These are phyloP conservation scores for Lactarius sanguifluus DNA, from an alignment of 768 basidiomycete genomes.

Conservation along the genomic window DNA sequence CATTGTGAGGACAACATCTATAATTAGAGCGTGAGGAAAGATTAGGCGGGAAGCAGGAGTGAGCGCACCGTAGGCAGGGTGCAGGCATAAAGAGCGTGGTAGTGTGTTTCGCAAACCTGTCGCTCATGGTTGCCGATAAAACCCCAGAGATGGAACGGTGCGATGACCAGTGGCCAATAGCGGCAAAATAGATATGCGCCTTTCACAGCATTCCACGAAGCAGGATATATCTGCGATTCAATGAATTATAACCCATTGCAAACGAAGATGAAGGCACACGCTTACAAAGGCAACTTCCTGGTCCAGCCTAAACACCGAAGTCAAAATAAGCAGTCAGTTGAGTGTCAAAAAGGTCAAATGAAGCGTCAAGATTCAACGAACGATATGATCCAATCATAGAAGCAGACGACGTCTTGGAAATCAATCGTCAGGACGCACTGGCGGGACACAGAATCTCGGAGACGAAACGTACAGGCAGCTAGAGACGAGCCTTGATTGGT, in stretches of 20 bases:
- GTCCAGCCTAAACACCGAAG: slow-evolving; percentile 16
- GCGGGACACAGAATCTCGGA: neutral
- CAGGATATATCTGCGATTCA: slow-evolving; percentile 21
- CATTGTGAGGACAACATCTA: slow-evolving; percentile 22
- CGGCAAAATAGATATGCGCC: slow-evolving; percentile 27
- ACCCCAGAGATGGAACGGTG: slow-evolving; percentile 25
- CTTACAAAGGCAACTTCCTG: slow-evolving; percentile 20
- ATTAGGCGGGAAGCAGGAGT: neutral
- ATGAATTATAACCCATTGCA: neutral
- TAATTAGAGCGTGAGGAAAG: neutral
- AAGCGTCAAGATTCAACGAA: slow-evolving; percentile 15
- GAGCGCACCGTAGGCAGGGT: slow-evolving; percentile 21
- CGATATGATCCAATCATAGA: slow-evolving; percentile 30
- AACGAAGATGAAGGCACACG: neutral
- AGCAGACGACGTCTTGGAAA: slow-evolving; percentile 20
- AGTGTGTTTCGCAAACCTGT: slow-evolving; percentile 3
- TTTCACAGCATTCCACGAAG: slow-evolving; percentile 22
- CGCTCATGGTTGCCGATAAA: slow-evolving; percentile 2
- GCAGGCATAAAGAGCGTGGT: slow-evolving; percentile 19
- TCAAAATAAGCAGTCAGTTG: neutral
- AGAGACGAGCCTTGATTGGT: neutral
- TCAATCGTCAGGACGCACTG: neutral
- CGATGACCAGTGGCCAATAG: slow-evolving; percentile 22
- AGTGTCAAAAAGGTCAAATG: neutral
- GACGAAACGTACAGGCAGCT: slow-evolving; percentile 18